phyloP scores from a whole-genome alignment of 495 filamentous ascomycete genomes.

The Penicillium pancosmium region DNA sequence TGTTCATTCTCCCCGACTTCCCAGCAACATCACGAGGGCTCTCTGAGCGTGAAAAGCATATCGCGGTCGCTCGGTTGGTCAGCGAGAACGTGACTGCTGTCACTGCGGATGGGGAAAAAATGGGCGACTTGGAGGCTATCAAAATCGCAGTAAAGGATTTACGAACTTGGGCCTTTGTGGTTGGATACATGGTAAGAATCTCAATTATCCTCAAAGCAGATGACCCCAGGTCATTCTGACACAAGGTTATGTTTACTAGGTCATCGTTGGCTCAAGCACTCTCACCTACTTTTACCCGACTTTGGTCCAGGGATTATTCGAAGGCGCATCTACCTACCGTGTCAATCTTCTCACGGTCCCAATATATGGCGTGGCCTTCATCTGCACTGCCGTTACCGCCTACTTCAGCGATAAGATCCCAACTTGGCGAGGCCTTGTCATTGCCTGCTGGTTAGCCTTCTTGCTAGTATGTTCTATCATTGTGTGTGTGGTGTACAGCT shows the following conservation, averaged over 20 bases:
- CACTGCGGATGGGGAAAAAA: conserved; percentile 19
- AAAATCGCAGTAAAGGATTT: conserved; percentile 17
- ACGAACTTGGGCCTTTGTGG: conserved; percentile 32
- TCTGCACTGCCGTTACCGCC: conserved; percentile 36
- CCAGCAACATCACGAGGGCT: conserved; percentile 30
- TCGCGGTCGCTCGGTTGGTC: conserved; percentile 28
- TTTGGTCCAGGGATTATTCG: conserved; percentile 46
- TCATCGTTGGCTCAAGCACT: conserved; percentile 44
- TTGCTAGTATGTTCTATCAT: conserved; percentile 45
- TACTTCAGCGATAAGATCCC: conserved; percentile 40
- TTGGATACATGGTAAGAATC: conserved; percentile 34
- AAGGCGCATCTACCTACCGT: conserved; percentile 41
- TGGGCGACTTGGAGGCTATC: conserved; percentile 21
- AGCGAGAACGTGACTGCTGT: conserved; percentile 22
- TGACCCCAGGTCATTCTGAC: background rate
- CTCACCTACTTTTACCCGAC: conserved; percentile 58
- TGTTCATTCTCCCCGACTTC: conserved; percentile 37
- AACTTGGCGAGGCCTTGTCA: conserved; percentile 28
- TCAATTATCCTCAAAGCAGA: background rate
- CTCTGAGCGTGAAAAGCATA: conserved; percentile 22
- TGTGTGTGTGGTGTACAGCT: conserved; percentile 45
- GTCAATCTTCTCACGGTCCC: conserved; percentile 40
- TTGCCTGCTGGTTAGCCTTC: conserved; percentile 41
- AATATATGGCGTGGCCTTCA: conserved; percentile 48
- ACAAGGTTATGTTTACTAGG: conserved; percentile 5